Evolutionary conservation across 2,329 filamentous ascomycete genomes (phyloP), one percentile per base, ranked within the genome.

Genomic region (Stachybotrys chlorohalonatus): DNA sequence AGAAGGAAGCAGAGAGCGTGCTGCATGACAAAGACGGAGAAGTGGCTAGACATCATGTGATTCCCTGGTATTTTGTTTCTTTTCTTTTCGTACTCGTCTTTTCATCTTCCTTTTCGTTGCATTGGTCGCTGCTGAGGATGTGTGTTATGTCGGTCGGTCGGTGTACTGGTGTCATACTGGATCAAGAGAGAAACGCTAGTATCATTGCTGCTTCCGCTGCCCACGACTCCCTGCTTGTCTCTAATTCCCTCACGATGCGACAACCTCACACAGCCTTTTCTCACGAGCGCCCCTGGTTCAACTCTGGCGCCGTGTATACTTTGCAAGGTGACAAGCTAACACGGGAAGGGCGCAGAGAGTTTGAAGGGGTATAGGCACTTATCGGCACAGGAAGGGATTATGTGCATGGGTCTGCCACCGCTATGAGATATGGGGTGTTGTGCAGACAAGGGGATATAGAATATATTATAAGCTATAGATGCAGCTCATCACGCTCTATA

Each of bases 61-160:
- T 51, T 51, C 49, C 49, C 49, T 51, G 49, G 31, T 51, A 51
- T 57, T 59, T 55, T 57, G 57, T 53, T 55, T 57, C 51, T 57
- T 55, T 54, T 54, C 57, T 55, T 62, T 62, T 61, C 55, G 62
- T 64, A 60, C 56, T 63, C 60, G 62, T 64, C 60, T 58, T 57
- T 62, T 56, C 61, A 62, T 59, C 17, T 60, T 62, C 55, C 59
- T 59, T 63, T 47, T 47, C 17, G 9, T 47, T 47, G 7, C 15
- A 47, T 24, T 47, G 36, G 24, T 42, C 13, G 8, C 5, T 42
- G 36, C 36, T 42, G 13, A 42, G 59, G 55, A 31, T 15, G n/a
- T 15, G 13, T 46, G 59, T 61, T 55, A 59, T 55, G 58, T 57
- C 55, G 59, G 58, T 64, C 59, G 63, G 60, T 64, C 59, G 63